Conservation (phyloP, 208 protist species). For the Trichomonas vaginalis region DNA sequence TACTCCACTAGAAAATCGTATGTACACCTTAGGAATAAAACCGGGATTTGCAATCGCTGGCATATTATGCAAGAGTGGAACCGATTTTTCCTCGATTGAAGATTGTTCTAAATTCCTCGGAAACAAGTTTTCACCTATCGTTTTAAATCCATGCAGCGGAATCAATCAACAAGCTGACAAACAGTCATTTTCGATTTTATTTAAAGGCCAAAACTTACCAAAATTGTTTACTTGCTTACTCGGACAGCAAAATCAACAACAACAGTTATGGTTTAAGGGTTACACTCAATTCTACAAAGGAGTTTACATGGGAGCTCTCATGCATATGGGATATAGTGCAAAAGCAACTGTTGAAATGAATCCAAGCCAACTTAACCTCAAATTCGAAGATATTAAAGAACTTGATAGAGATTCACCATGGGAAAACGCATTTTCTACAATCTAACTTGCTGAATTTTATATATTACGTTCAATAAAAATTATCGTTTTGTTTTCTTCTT, state of each 20-base stretch:
- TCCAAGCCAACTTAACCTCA: neutral
- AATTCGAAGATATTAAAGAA: neutral
- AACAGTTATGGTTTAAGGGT: neutral
- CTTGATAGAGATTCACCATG: neutral
- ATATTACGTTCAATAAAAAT: too few relatives aligned
- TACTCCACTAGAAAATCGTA: neutral
- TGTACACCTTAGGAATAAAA: neutral
- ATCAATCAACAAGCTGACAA: neutral
- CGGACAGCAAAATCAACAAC: neutral
- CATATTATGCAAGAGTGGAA: neutral
- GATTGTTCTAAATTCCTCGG: neutral
- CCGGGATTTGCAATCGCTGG: neutral
- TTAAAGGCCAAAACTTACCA: too few relatives aligned
- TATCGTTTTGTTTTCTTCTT: too few relatives aligned
- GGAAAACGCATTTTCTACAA: too few relatives aligned
- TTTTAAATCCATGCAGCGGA: neutral
- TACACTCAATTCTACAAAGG: neutral
- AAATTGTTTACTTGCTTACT: neutral
- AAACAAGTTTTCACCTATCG: neutral
- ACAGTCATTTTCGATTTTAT: neutral
- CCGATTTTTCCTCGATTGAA: neutral
- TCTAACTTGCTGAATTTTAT: too few relatives aligned
- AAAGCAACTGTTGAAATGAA: neutral
- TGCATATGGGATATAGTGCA: neutral
- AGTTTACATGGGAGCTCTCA: neutral